A percentile compares a stretch with the other conserved stretches of the same genome.
Evolutionary conservation across 2,329 filamentous ascomycete genomes (phyloP).

Genomic region (Fusarium nelsonii): DNA sequence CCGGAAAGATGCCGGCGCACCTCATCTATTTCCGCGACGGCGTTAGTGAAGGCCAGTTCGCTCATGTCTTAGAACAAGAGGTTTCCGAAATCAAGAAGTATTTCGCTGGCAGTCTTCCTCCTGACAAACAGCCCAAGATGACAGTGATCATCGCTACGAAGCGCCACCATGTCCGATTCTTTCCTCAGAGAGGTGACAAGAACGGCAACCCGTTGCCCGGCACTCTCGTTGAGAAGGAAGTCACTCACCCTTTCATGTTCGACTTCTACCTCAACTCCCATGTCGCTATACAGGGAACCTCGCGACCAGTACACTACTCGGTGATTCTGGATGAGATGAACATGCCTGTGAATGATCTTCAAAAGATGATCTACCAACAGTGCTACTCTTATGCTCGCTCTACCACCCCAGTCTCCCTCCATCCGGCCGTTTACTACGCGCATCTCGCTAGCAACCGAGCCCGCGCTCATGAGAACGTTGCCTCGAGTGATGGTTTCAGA

Average conservation of each 20-base stretch:
- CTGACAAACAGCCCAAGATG: constrained; percentile 69
- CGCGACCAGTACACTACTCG: constrained; percentile 92
- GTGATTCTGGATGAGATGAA: constrained; percentile 86
- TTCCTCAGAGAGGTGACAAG: constrained; percentile 77
- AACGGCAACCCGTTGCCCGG: constrained; percentile 89
- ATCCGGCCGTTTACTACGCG: constrained; percentile 94
- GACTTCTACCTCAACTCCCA: constrained; percentile 80
- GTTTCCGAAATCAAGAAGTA: constrained; percentile 75
- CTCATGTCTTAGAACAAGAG: constrained; percentile 83
- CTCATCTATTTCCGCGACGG: constrained; percentile 95
- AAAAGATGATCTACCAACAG: constrained; percentile 93
- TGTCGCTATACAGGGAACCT: constrained; percentile 90
- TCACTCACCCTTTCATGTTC: constrained; percentile 91
- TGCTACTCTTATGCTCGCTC: constrained; percentile 94
- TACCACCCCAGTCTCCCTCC: constrained; percentile 90
- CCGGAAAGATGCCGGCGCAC: constrained; percentile 66
- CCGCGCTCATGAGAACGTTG: constrained; percentile 74
- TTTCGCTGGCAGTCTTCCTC: constrained; percentile 58
- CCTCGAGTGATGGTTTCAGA: constrained; percentile 60
- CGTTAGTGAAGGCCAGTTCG: constrained; percentile 88
- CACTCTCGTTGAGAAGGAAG: constrained; percentile 86
- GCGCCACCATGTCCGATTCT: constrained; percentile 93
- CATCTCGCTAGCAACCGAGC: constrained; percentile 88
- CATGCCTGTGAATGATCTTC: constrained; percentile 75
- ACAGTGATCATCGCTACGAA: constrained; percentile 92